A percentile compares a stretch with the other conserved stretches of the same genome.
Conservation (phyloP, 305 asterid genomes). For the Coffea humblotiana region DNA sequence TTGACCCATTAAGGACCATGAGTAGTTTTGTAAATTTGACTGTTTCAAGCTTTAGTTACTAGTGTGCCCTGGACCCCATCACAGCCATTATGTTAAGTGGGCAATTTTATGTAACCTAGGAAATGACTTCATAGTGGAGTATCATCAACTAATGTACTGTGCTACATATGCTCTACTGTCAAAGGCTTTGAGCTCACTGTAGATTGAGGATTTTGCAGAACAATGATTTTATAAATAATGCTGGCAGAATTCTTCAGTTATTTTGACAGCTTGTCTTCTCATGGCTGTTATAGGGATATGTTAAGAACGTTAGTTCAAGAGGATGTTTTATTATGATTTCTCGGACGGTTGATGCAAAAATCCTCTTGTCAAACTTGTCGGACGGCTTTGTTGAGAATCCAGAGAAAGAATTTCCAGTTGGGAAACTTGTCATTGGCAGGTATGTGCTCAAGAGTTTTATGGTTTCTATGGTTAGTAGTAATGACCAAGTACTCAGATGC, state of each 20-base stretch:
- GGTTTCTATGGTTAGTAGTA: slow-evolving; percentile 22
- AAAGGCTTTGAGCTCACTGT: background rate
- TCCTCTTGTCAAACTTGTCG: slow-evolving; percentile 80
- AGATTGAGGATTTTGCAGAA: background rate
- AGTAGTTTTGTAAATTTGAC: background rate
- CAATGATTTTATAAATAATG: background rate
- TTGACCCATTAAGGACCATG: background rate
- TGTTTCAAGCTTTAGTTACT: background rate
- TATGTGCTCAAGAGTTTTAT: slow-evolving; percentile 32
- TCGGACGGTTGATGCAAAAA: slow-evolving; percentile 78
- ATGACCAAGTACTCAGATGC: slow-evolving; percentile 32
- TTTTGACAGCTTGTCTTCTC: background rate
- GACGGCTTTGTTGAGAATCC: slow-evolving; percentile 67
- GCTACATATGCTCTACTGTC: background rate
- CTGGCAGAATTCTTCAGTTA: background rate
- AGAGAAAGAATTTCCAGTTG: slow-evolving; percentile 73
- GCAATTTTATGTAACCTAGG: background rate
- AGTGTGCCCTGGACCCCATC: background rate
- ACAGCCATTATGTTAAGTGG: background rate
- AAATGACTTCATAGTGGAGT: background rate
- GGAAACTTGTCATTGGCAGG: slow-evolving; percentile 85
- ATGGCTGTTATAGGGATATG: slow-evolving; percentile 67
- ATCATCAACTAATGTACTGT: background rate
- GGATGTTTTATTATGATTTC: slow-evolving; percentile 92
- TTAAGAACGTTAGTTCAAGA: slow-evolving; percentile 65